Evolutionary conservation across 306 rosid genomes (phyloP).

Genomic region (Alnus glutinosa): DNA sequence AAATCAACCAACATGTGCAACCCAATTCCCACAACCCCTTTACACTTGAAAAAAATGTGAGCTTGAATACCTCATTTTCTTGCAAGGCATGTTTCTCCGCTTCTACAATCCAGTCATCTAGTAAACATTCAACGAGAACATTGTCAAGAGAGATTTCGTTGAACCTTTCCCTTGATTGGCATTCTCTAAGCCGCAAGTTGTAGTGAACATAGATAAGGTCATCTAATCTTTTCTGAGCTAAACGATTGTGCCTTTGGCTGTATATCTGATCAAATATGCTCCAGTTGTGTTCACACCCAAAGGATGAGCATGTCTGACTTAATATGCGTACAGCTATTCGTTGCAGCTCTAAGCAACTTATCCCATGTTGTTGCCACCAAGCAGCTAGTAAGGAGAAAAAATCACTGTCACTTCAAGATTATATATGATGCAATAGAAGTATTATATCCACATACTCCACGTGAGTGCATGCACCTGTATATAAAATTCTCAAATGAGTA

Average conservation of each 20-base stretch:
- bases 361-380: constrained; percentile 99
- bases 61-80: constrained; percentile 61
- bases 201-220: constrained; percentile 79
- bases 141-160: constrained; percentile 54
- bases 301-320: constrained; percentile 90
- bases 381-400: constrained; percentile 58
- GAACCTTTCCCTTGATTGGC: constrained; percentile 63
- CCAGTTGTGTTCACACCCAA: constrained; percentile 81
- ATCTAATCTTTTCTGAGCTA: constrained; percentile 73
- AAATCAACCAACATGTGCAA: not conserved
- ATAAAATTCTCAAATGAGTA: constrained; percentile 13
- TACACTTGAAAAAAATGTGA: not conserved
- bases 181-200: constrained; percentile 86
- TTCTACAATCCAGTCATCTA: constrained; percentile 78
- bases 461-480: constrained; percentile 13
- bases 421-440: constrained; percentile 2
- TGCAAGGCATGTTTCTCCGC: constrained; percentile 44
- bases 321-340: constrained; percentile 82
- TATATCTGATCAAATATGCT: constrained; percentile 65
- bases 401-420: constrained; percentile 18
- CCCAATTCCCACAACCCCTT: not conserved
- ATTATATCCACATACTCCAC: constrained; percentile 18
- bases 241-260: constrained; percentile 55
- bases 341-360: constrained; percentile 91
- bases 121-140: constrained; percentile 51